phyloP scores from a whole-genome alignment of 805 yeast genomes.

The Hanseniaspora lachancei region DNA sequence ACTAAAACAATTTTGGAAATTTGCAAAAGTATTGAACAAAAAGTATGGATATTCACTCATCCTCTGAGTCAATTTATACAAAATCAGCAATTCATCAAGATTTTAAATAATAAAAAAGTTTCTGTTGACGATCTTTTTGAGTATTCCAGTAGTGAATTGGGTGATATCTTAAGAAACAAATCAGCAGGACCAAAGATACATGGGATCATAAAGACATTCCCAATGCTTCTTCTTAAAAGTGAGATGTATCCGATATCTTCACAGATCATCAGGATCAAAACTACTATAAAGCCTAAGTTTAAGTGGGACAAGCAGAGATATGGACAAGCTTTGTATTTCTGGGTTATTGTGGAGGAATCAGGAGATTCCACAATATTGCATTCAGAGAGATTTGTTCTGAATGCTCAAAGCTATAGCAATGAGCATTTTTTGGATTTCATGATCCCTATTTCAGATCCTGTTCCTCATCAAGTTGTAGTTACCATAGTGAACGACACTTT shows the following conservation, averaged over 20 bases:
- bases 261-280: slow-evolving; percentile 71
- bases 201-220: slow-evolving; percentile 55
- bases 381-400: slow-evolving; percentile 64
- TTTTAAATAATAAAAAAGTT: slow-evolving; percentile 50
- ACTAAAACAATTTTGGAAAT: slow-evolving; percentile 61
- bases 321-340: slow-evolving; percentile 73
- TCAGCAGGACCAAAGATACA: slow-evolving; percentile 56
- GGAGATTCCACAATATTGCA: slow-evolving; percentile 62
- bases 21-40: slow-evolving; percentile 73
- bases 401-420: slow-evolving; percentile 39
- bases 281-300: slow-evolving; percentile 60
- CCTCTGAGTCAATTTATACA: slow-evolving; percentile 80
- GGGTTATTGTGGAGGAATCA: slow-evolving; percentile 87
- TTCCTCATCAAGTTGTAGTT: slow-evolving; percentile 79
- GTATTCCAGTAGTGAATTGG: slow-evolving; percentile 62
- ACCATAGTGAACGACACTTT: slow-evolving; percentile 72
- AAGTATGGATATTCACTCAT: slow-evolving; percentile 82
- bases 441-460: slow-evolving; percentile 78
- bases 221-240: slow-evolving; percentile 58
- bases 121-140: slow-evolving; percentile 62
- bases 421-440: slow-evolving; percentile 75
- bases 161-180: slow-evolving; percentile 76
- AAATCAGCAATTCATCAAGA: slow-evolving; percentile 50
- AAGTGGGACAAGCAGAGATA: slow-evolving; percentile 73
- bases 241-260: slow-evolving; percentile 81